These are phyloP conservation scores for Phaeosphaeria sp. DNA, from an alignment of 2,329 filamentous ascomycete genomes.

Conservation along the genomic window DNA sequence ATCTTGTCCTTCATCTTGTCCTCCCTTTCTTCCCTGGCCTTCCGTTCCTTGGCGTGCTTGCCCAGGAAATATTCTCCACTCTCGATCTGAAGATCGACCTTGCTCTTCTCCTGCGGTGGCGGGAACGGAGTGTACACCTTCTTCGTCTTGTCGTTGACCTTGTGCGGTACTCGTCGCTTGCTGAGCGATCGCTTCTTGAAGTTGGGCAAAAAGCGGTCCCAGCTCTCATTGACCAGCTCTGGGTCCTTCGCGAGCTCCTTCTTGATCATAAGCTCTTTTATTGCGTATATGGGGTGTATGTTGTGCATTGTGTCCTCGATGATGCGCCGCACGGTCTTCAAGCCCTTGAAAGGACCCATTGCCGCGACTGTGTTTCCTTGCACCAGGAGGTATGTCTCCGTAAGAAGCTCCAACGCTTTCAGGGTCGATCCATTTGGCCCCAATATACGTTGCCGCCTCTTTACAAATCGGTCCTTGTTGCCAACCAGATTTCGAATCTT, in stretches of 20 bases:
- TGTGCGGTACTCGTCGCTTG: slow-evolving; percentile 81
- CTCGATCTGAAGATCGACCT: slow-evolving; percentile 97
- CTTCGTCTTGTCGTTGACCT: slow-evolving; percentile 90
- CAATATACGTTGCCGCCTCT: slow-evolving; percentile 89
- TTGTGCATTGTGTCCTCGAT: slow-evolving; percentile 98
- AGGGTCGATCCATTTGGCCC: slow-evolving; percentile 91
- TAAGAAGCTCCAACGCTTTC: slow-evolving; percentile 92
- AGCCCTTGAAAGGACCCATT: slow-evolving; percentile 90
- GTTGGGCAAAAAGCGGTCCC: slow-evolving; percentile 95
- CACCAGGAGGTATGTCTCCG: slow-evolving; percentile 85
- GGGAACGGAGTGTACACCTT: slow-evolving; percentile 98
- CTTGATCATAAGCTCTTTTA: slow-evolving; percentile 96
- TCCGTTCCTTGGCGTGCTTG: slow-evolving; percentile 90
- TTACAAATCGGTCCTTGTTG: slow-evolving; percentile 95
- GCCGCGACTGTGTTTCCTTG: slow-evolving; percentile 94
- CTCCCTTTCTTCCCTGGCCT: slow-evolving; percentile 77
- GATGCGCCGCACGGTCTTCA: slow-evolving; percentile 86
- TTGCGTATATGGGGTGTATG: slow-evolving; percentile 87
- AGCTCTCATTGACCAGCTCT: slow-evolving; percentile 83
- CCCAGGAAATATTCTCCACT: slow-evolving; percentile 95
- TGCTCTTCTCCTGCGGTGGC: slow-evolving; percentile 96
- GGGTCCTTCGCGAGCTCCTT: slow-evolving; percentile 90
- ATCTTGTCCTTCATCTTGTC: slow-evolving; percentile 88
- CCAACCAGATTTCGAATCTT: slow-evolving; percentile 90
- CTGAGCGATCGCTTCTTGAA: slow-evolving; percentile 94